Percentiles rank a stretch among this genome's conserved stretches.
These are phyloP conservation scores for Knufia fluminis DNA, from an alignment of 2,329 filamentous ascomycete species.

Conservation along the genomic window DNA sequence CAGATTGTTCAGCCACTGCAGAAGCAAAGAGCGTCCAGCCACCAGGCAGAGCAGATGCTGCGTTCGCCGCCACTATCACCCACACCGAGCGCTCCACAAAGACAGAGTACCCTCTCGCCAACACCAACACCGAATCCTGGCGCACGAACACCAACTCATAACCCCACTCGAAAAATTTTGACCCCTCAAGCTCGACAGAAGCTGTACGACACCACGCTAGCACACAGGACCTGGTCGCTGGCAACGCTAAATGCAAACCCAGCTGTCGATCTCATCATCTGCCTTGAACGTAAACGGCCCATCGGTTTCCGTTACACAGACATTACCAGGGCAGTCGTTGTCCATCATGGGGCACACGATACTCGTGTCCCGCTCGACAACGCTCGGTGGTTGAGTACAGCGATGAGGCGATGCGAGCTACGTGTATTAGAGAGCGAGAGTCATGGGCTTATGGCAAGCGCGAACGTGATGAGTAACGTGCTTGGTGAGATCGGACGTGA, in stretches of 20 bases:
- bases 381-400: conserved; percentile 85
- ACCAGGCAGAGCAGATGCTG: conserved; percentile 13
- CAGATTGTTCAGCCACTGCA: not conserved
- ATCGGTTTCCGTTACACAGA: conserved; percentile 97
- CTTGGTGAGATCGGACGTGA: conserved; percentile 88
- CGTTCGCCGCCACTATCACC: not conserved
- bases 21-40: conserved; percentile 11
- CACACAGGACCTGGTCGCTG: conserved; percentile 87
- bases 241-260: conserved; percentile 88
- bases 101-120: not conserved
- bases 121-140: not conserved
- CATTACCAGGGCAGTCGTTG: conserved; percentile 81
- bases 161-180: not conserved
- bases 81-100: not conserved
- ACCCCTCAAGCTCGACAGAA: conserved; percentile 16
- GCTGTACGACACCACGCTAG: conserved; percentile 71
- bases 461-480: conserved; percentile 85
- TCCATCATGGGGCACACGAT: conserved; percentile 87
- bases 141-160: not conserved
- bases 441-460: conserved; percentile 92
- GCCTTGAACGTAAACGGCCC: conserved; percentile 77
- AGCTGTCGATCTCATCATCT: conserved; percentile 84
- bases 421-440: conserved; percentile 83
- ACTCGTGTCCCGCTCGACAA: conserved; percentile 91
- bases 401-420: conserved; percentile 89